Evolutionary conservation across 257 asterid species (phyloP).

Genomic region (Prunella vulgaris): DNA sequence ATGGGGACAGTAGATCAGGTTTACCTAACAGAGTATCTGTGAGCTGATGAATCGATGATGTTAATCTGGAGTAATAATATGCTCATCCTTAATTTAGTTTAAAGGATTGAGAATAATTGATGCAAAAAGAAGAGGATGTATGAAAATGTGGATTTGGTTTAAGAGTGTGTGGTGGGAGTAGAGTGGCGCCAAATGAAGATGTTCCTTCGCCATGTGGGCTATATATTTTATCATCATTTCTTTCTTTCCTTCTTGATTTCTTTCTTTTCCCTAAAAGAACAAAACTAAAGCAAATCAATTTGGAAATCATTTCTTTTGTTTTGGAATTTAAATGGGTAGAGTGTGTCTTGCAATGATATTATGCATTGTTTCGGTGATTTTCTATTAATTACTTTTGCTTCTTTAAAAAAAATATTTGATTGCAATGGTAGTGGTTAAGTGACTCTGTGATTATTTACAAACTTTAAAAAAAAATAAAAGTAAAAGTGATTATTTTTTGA

Average conservation of each 20-base stretch:
- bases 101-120: background rate
- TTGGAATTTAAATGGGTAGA: too few relatives aligned
- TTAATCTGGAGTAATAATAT: background rate
- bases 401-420: too few relatives aligned
- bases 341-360: too few relatives aligned
- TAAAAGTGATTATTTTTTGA: too few relatives aligned
- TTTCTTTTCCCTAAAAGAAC: background rate
- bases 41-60: background rate
- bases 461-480: too few relatives aligned
- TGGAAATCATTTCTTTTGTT: too few relatives aligned
- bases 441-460: too few relatives aligned
- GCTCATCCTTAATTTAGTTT: background rate
- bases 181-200: slow-evolving; percentile 36
- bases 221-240: slow-evolving; percentile 32
- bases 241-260: background rate
- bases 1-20: background rate
- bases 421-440: too few relatives aligned
- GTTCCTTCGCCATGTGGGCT: slow-evolving; percentile 26
- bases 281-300: background rate
- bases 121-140: background rate
- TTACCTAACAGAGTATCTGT: background rate
- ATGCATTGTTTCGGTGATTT: too few relatives aligned
- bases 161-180: slow-evolving; percentile 53
- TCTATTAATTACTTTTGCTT: too few relatives aligned
- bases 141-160: slow-evolving; percentile 20